Conservation (phyloP, 2,329 filamentous ascomycete genomes). For the Diaporthe citrichinensis region DNA sequence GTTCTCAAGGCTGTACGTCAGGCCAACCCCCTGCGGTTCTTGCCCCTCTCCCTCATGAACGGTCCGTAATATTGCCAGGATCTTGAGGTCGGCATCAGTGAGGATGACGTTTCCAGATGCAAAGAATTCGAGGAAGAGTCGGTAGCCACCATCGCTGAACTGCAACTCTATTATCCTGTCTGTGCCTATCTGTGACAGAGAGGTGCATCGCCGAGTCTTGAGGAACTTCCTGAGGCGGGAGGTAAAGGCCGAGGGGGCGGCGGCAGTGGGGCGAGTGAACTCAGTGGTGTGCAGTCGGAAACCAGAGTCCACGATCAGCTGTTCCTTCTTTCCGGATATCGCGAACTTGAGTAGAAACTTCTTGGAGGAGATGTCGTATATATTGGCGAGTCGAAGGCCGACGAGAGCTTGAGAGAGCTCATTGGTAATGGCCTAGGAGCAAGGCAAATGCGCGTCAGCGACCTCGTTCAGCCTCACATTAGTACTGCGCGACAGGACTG, state of each 20-base stretch:
- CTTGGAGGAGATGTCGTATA: slow-evolving; percentile 95
- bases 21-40: slow-evolving; percentile 82
- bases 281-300: slow-evolving; percentile 96
- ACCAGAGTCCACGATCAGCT: slow-evolving; percentile 92
- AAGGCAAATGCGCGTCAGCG: neutral
- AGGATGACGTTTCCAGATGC: slow-evolving; percentile 95
- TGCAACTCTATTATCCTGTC: slow-evolving; percentile 93
- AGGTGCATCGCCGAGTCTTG: slow-evolving; percentile 87
- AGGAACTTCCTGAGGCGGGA: slow-evolving; percentile 87
- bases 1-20: slow-evolving; percentile 84
- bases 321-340: slow-evolving; percentile 89
- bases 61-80: slow-evolving; percentile 83
- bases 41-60: slow-evolving; percentile 87
- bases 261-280: slow-evolving; percentile 88
- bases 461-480: too few relatives aligned
- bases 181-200: slow-evolving; percentile 87
- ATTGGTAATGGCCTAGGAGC: slow-evolving; percentile 85
- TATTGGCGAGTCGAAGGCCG: slow-evolving; percentile 87
- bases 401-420: slow-evolving; percentile 86
- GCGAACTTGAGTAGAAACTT: slow-evolving; percentile 97
- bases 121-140: slow-evolving; percentile 94
- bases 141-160: slow-evolving; percentile 92
- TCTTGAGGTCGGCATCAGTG: slow-evolving; percentile 86
- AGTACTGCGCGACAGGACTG: neutral
- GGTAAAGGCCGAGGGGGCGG: slow-evolving; percentile 88